Evolutionary conservation across 176 grass and related monocot species (phyloP), one percentile per base, ranked within the genome.

Genomic region (Oryza meridionalis): DNA sequence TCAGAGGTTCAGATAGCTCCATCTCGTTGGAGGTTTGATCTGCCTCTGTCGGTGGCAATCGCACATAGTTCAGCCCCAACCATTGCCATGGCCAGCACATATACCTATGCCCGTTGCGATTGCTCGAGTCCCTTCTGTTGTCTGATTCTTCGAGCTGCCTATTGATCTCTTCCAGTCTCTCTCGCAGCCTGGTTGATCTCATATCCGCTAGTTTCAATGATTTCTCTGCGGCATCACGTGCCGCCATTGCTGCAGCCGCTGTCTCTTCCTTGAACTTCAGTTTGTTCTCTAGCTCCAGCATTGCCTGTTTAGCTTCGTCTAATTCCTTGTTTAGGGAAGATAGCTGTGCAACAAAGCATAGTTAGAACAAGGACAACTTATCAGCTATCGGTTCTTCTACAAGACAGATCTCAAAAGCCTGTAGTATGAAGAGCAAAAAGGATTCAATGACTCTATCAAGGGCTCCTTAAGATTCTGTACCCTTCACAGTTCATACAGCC

Each of bases 21-120:
- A 94, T 96, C 86, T 96, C 97, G 73, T 96, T 99, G 25, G 80
- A 87, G 42, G 50, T 87, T 77, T 91, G 76, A 12, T 79, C 81
- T 1, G 77, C 17, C 46, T 94, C 90, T 2, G 72, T 47, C 0
- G 87, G 89, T 4, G 77, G 77, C 37, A 92, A 75, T 29, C 79
- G 83, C 32, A 94, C 97, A 42, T 90, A 86, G 85, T 99, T 94
- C 67, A 99, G 80, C 13, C 91, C 93, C 72, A 99, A 78, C 97
- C 93, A 99, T 80, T 99, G 93, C 97, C 97, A 99, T 4, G 97
- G 93, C 93, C 97, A 99, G 90, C 97, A 99, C 51, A 93, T 73
- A 8, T 99, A 99, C 81, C 93, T 88, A 75, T 88, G 81, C 46
- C 91, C 68, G 51, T 51, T 89, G n/a, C 24, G 55, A 43, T 66